Evolutionary conservation across 2,329 filamentous ascomycete genomes (phyloP), one percentile per base, ranked within the genome.

Genomic region (Talaromyces atroroseus): DNA sequence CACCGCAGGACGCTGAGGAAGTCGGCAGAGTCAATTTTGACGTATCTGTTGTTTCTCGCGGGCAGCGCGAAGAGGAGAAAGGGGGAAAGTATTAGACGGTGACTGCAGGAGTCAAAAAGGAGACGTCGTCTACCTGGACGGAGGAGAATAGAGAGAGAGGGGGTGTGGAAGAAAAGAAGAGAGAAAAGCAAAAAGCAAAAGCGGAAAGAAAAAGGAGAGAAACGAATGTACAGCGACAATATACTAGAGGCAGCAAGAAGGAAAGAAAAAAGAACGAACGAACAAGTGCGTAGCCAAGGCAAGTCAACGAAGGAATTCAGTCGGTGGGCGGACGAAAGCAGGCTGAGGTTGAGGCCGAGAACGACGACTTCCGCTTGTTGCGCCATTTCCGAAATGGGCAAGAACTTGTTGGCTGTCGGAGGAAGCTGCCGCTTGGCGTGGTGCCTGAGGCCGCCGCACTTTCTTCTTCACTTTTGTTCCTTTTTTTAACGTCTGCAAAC

Each of bases 101-200:
- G 26, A 29, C 26, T 2, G 26, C 26, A 53, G 54, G 55, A 46
- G 58, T 6, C 20, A 58, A 61, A 62, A 58, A 47, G 52, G 61
- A 58, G 58, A 55, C 57, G 57, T 48, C 49, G 49, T 63, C 49
- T 55, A 53, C 56, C 48, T 21, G 49, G 52, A 53, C 46, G 38
- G 50, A 46, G 52, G n/a, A 48, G 53, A 54, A 46, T 34, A 50
- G 34, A 54, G 53, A 44, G 55, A 50, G 34, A 54, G 53, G 47
- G 55, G 44, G 8, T 4, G 24, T 8, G 24, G 24, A 26, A 26
- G 24, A 54, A 53, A 23, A 52, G 53, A 59, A 59, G 52, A 50
- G 26, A 26, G 23, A n/a, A 21, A 50, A 24, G 20, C 29, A 24
- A 21, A 12, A 20, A 49, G 11, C 16, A 52, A 57, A 55, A 56